Base-by-base conservation (phyloP, 2,329 filamentous ascomycete species). In the Cytospora schulzeri region DNA sequence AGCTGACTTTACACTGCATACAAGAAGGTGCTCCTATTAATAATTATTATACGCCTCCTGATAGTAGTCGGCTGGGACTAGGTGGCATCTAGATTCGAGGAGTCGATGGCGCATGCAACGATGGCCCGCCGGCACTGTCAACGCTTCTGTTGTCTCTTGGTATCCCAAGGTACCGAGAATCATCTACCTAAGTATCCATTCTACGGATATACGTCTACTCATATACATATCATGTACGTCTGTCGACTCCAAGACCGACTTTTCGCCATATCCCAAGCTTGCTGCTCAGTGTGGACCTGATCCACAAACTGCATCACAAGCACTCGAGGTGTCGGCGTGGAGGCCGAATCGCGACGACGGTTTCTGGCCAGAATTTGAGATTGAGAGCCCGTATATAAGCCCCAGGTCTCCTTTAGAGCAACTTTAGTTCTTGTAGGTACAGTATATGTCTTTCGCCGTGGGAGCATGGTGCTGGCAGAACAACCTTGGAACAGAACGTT, bases 211-310 rank as follows among this genome's bases (percentile, higher is more conserved):
- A n/a, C n/a, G n/a, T n/a, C n/a, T n/a, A n/a, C n/a, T n/a, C n/a
- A n/a, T n/a, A n/a, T n/a, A n/a, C n/a, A n/a, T n/a, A n/a, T n/a
- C n/a, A n/a, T n/a, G n/a, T n/a, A n/a, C n/a, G n/a, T n/a, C n/a
- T n/a, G n/a, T n/a, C n/a, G n/a, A n/a, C n/a, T n/a, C n/a, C n/a
- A 81, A 0, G 85, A 87, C 67, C 88, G 84, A 81, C 82, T 86
- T 67, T 79, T 87, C 3, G 85, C 80, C 2, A 78, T 79, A 0
- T 78, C n/a, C n/a, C n/a, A n/a, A n/a, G n/a, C n/a, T n/a, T n/a
- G n/a, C n/a, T 88, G 51, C 75, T 87, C 28, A 73, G 87, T 5
- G 82, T 83, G 38, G 85, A 88, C 63, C 71, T 82, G 4, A 74
- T 88, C 15, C 80, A 83, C 55, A 72, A 77, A 29, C 78, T 85